A percentile compares a stretch with the other conserved stretches of the same genome.
phyloP scores from a whole-genome alignment of 768 basidiomycete species.

The Tremella mesenterica region DNA sequence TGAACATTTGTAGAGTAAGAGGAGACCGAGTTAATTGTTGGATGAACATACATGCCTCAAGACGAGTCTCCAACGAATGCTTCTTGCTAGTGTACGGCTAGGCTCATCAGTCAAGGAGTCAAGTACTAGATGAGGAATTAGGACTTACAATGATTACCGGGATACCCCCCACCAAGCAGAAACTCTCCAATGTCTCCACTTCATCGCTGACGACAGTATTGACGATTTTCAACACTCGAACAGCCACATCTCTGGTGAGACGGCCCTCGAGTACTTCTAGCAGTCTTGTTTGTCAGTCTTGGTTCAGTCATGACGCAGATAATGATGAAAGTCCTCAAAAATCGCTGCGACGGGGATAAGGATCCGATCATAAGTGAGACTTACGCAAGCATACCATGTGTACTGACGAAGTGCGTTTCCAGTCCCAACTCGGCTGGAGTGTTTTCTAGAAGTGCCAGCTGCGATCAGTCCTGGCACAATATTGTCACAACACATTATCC shows the following conservation, averaged over 20 bases:
- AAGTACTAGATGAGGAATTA: background rate
- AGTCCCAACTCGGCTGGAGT: slow-evolving; percentile 60
- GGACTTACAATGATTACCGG: slow-evolving; percentile 72
- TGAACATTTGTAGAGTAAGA: slow-evolving; percentile 95
- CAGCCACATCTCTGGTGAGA: slow-evolving; percentile 72
- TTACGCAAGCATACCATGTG: slow-evolving; percentile 83
- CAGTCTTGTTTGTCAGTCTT: too few relatives aligned
- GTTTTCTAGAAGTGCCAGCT: slow-evolving; percentile 70
- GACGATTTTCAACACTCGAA: slow-evolving; percentile 77
- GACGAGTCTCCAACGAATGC: slow-evolving; percentile 80
- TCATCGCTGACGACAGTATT: slow-evolving; percentile 69
- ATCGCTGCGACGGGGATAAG: too few relatives aligned
- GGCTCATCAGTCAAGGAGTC: background rate
- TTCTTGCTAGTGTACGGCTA: slow-evolving; percentile 84
- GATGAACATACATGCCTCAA: slow-evolving; percentile 94
- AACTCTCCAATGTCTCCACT: slow-evolving; percentile 79
- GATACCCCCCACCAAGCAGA: slow-evolving; percentile 80
- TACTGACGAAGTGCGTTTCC: slow-evolving; percentile 75
- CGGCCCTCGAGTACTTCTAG: slow-evolving; percentile 84
- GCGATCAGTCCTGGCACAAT: background rate
- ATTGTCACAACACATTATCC: too few relatives aligned
- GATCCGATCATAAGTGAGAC: background rate
- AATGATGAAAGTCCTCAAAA: background rate
- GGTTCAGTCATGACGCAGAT: too few relatives aligned
- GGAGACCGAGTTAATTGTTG: slow-evolving; percentile 79